Percentiles rank a stretch among this genome's conserved stretches.
Conservation (phyloP, 2,329 filamentous ascomycete species). For the Exophiala bonariae region DNA sequence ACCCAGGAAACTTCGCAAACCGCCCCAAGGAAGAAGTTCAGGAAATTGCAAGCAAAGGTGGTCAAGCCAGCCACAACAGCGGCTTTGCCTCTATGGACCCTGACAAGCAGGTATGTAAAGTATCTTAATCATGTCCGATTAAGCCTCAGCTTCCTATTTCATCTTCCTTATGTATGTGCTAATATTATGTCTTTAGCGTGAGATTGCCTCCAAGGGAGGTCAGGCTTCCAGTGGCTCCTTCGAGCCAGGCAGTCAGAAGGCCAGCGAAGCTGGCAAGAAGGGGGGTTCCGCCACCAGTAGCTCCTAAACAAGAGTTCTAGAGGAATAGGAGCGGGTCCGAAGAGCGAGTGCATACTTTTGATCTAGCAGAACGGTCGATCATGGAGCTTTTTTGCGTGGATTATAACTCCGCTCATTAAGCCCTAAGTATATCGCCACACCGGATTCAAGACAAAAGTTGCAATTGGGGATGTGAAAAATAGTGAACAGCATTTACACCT, state of each 20-base stretch:
- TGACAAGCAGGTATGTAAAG: constrained; percentile 31
- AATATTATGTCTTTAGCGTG: constrained; percentile 37
- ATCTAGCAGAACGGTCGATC: too few relatives aligned
- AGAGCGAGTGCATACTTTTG: too few relatives aligned
- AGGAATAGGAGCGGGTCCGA: too few relatives aligned
- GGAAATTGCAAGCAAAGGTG: constrained; percentile 40
- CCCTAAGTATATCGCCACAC: too few relatives aligned
- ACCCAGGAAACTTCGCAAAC: constrained; percentile 39
- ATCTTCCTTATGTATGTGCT: not conserved
- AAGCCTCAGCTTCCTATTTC: not conserved
- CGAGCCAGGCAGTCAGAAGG: constrained; percentile 53
- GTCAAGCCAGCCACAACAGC: constrained; percentile 33
- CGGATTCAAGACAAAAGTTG: too few relatives aligned
- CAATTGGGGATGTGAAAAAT: too few relatives aligned
- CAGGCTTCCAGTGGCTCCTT: constrained; percentile 56
- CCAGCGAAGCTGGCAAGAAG: constrained; percentile 56
- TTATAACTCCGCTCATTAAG: too few relatives aligned
- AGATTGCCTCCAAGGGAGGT: constrained; percentile 58
- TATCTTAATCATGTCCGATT: not conserved
- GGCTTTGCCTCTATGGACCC: constrained; percentile 34
- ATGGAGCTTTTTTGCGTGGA: too few relatives aligned
- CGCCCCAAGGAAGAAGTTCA: constrained; percentile 36
- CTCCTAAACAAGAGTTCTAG: too few relatives aligned
- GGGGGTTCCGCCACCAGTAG: constrained; percentile 40
- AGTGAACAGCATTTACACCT: too few relatives aligned